A percentile compares a stretch with the other conserved stretches of the same genome.
Evolutionary conservation across 345 rosid genomes (phyloP).

Genomic region (Citrus sinensis): DVS_A1.0 CM039164.1:9934001-9934500

Average conservation of each 20-base stretch:
- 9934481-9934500: not conserved
- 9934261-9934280: not conserved
- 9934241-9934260: not conserved
- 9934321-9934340: not conserved
- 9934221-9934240: not conserved
- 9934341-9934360: not conserved
- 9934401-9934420: not conserved
- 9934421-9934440: not conserved
- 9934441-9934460: not conserved
- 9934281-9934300: not conserved
- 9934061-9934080: constrained; percentile 86
- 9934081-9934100: constrained; percentile 67
- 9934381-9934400: not conserved
- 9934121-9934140: constrained; percentile 51
- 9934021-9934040: constrained; percentile 12
- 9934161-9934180: constrained; percentile 63
- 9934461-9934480: not conserved
- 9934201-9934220: not conserved
- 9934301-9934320: not conserved
- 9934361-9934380: not conserved
- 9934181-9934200: not conserved
- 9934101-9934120: constrained; percentile 62
- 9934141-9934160: constrained; percentile 71
- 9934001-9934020: not conserved
- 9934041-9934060: constrained; percentile 89